A percentile compares a stretch with the other conserved stretches of the same genome.
Evolutionary conservation across 768 basidiomycete species (phyloP).

Genomic region (Tricholoma terreum): DNA sequence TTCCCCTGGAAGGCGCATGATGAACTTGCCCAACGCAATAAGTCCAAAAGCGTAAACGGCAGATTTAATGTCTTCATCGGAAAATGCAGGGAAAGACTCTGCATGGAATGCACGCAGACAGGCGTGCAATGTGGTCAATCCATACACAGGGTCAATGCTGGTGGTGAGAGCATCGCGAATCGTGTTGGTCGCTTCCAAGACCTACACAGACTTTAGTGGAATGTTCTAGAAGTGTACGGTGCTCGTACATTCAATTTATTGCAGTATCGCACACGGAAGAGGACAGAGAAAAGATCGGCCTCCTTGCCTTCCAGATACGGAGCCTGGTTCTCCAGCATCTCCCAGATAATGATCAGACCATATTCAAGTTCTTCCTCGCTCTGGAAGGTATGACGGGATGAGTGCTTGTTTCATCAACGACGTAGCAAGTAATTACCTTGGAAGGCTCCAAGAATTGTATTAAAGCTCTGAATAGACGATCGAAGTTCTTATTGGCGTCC

Average conservation of each 20-base stretch:
- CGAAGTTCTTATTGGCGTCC: conserved; percentile 69
- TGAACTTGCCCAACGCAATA: conserved; percentile 80
- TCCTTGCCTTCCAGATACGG: conserved; percentile 76
- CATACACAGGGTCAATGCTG: conserved; percentile 80
- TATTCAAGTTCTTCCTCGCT: conserved; percentile 66
- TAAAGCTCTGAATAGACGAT: conserved; percentile 64
- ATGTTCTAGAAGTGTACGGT: not conserved
- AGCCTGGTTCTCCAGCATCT: conserved; percentile 74
- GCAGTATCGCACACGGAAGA: conserved; percentile 72
- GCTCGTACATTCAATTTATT: conserved; percentile 63
- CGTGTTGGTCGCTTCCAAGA: conserved; percentile 78
- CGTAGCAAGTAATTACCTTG: conserved; percentile 45
- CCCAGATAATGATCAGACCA: conserved; percentile 80
- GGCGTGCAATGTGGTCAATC: conserved; percentile 78
- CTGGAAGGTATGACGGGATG: conserved; percentile 34
- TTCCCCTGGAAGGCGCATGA: conserved; percentile 75
- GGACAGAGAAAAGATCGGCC: conserved; percentile 66
- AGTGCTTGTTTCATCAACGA: conserved; percentile 8
- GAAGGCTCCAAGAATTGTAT: conserved; percentile 58
- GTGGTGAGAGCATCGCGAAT: conserved; percentile 73
- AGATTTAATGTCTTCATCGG: conserved; percentile 54
- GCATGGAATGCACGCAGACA: conserved; percentile 62
- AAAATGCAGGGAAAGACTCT: conserved; percentile 40
- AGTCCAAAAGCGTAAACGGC: conserved; percentile 79
- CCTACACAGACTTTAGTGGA: conserved; percentile 37